Conservation (phyloP, 164 flowering plant genomes). For the Liquidambar formosana region DNA sequence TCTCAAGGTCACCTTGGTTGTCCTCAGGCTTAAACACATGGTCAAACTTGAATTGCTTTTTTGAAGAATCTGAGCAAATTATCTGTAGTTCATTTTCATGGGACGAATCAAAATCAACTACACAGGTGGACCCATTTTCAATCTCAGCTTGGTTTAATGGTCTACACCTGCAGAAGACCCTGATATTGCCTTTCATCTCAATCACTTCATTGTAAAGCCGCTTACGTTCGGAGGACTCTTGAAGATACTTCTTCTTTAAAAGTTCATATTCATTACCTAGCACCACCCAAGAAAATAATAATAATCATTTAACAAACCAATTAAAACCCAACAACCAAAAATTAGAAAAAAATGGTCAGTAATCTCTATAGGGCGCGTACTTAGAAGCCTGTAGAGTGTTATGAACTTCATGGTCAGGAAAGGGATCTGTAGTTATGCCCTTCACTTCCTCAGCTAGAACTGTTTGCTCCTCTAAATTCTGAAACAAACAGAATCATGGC, state of each 20-base stretch:
- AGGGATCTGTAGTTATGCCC: conserved; percentile 27
- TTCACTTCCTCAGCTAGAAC: conserved; percentile 53
- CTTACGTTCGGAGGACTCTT: conserved; percentile 62
- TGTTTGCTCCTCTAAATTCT: conserved; percentile 56
- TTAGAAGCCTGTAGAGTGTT: conserved; percentile 43
- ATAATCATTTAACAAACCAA: conserved; percentile 1
- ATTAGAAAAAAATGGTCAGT: background rate
- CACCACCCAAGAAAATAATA: conserved; percentile 4
- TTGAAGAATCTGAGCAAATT: conserved; percentile 61
- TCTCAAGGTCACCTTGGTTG: conserved; percentile 61
- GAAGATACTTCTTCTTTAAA: conserved; percentile 58
- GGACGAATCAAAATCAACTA: conserved; percentile 63
- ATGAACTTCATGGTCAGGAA: conserved; percentile 45
- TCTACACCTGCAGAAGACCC: conserved; percentile 92
- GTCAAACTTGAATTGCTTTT: conserved; percentile 78
- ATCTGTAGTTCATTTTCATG: conserved; percentile 69
- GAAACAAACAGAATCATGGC: conserved; percentile 14
- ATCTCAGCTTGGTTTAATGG: conserved; percentile 64
- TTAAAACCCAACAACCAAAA: conserved; percentile 3
- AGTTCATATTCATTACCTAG: conserved; percentile 51
- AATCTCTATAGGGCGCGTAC: conserved; percentile 34
- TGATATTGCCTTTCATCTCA: conserved; percentile 85
- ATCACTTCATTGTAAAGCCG: conserved; percentile 88
- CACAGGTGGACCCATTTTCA: conserved; percentile 47
- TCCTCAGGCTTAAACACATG: conserved; percentile 74